Evolutionary conservation across 495 filamentous ascomycete species (phyloP).

Genomic region (Penicillium antarcticum): DNA sequence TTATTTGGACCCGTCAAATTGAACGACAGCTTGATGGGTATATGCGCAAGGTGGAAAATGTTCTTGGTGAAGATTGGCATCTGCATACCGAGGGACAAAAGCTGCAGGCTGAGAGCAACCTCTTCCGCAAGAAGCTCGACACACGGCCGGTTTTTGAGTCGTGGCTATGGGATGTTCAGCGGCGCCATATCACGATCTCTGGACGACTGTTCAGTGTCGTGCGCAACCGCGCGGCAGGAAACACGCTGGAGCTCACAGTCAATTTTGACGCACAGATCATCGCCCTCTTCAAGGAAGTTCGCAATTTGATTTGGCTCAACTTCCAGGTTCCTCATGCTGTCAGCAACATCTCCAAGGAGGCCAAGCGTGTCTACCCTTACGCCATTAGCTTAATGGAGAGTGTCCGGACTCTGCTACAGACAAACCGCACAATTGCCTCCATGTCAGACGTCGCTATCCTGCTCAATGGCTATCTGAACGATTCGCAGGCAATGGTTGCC

Average conservation of each 20-base stretch:
- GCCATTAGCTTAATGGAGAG: constrained; percentile 98
- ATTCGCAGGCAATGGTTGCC: constrained; percentile 72
- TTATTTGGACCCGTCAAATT: constrained; percentile 96
- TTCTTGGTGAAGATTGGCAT: constrained; percentile 89
- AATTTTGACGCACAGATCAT: constrained; percentile 98
- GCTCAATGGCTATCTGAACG: constrained; percentile 85
- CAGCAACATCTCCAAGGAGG: constrained; percentile 94
- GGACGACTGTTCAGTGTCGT: constrained; percentile 88
- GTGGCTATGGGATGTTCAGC: constrained; percentile 86
- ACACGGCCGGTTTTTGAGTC: constrained; percentile 90
- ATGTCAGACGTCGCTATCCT: constrained; percentile 85
- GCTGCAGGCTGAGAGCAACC: constrained; percentile 77
- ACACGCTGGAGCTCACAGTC: constrained; percentile 79
- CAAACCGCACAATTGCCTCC: constrained; percentile 70
- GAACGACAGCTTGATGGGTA: constrained; percentile 91
- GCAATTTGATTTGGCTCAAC: constrained; percentile 90
- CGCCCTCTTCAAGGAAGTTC: constrained; percentile 96
- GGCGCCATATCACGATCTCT: constrained; percentile 82
- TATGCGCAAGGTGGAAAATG: constrained; percentile 96
- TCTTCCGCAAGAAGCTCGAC: constrained; percentile 95
- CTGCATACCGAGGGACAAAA: constrained; percentile 94
- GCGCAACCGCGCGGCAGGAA: constrained; percentile 80
- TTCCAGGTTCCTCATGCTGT: constrained; percentile 90
- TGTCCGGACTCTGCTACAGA: constrained; percentile 85
- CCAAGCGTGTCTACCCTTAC: constrained; percentile 94